These are phyloP conservation scores for Aureobasidium vineae DNA, from an alignment of 2,329 filamentous ascomycete species.

Conservation along the genomic window DNA sequence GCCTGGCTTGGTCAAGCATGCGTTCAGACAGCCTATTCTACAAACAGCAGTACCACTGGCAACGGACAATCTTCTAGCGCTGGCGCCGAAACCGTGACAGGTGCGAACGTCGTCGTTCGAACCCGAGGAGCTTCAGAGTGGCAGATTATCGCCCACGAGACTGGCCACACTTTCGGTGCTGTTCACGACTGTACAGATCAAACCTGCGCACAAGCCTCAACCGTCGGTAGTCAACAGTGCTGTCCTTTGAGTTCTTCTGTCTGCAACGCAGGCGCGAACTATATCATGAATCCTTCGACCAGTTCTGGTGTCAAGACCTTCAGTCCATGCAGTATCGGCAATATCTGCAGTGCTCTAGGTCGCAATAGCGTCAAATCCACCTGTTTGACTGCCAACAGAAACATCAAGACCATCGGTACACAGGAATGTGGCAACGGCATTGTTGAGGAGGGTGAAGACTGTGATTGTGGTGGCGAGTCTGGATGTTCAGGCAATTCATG, in stretches of 20 bases:
- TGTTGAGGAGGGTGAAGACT: constrained; percentile 90
- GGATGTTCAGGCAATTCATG: constrained; percentile 74
- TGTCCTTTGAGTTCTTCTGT: constrained; percentile 68
- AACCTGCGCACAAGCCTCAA: constrained; percentile 64
- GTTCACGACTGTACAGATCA: constrained; percentile 81
- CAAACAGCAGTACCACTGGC: constrained; percentile 43
- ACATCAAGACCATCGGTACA: constrained; percentile 75
- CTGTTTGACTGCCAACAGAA: constrained; percentile 83
- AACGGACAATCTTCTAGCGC: constrained; percentile 40
- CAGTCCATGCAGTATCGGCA: constrained; percentile 85
- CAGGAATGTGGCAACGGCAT: constrained; percentile 95
- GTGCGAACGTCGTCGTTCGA: constrained; percentile 84
- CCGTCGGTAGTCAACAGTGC: constrained; percentile 64
- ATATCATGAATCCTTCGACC: constrained; percentile 96
- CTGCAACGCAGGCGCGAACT: constrained; percentile 75
- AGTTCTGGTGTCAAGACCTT: constrained; percentile 70
- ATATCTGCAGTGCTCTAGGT: constrained; percentile 84
- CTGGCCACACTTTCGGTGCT: constrained; percentile 91
- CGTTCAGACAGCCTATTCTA: constrained; percentile 54
- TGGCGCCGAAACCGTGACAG: constrained; percentile 70
- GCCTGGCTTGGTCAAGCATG: constrained; percentile 93
- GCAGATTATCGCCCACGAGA: constrained; percentile 95
- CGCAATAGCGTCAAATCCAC: constrained; percentile 70
- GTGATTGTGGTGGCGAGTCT: constrained; percentile 80
- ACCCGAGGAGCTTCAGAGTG: constrained; percentile 71